Conservation (phyloP, 2,329 filamentous ascomycete genomes). For the Ilyonectria robusta region DNA sequence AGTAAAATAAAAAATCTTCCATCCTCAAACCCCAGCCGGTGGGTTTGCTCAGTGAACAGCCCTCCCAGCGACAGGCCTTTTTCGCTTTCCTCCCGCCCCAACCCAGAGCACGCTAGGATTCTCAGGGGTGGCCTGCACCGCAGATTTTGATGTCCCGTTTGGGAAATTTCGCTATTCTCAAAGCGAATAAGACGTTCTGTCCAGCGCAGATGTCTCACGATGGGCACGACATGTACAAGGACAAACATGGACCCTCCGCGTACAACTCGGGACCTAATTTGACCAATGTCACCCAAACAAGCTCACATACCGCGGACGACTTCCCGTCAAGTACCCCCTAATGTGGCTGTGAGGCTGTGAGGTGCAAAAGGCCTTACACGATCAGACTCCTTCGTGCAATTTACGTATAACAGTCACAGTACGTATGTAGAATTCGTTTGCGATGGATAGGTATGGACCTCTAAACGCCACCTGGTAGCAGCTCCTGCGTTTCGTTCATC, state of each 20-base stretch:
- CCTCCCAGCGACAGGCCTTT: neutral
- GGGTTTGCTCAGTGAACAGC: neutral
- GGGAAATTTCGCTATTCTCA: conserved; percentile 3
- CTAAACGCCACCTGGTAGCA: neutral
- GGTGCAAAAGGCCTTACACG: neutral
- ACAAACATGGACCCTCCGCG: neutral
- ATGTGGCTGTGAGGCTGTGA: neutral
- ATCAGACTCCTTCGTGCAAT: neutral
- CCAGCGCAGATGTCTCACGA: neutral
- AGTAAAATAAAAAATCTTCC: conserved; percentile 1
- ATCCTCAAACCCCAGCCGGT: conserved; percentile 1
- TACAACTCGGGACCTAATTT: neutral
- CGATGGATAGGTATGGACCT: neutral
- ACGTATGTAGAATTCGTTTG: neutral
- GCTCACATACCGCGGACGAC: neutral
- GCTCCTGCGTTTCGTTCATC: neutral
- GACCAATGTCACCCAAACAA: neutral
- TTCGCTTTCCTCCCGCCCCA: conserved; percentile 2
- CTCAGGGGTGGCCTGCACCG: conserved; percentile 12
- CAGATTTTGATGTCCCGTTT: conserved; percentile 5
- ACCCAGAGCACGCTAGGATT: neutral
- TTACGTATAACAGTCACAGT: neutral
- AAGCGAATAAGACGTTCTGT: conserved; percentile 14
- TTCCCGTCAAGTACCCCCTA: neutral
- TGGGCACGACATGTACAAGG: neutral